These are phyloP conservation scores for Aspergillus fructus DNA, from an alignment of 2,329 filamentous ascomycete species.

Conservation along the genomic window DNA sequence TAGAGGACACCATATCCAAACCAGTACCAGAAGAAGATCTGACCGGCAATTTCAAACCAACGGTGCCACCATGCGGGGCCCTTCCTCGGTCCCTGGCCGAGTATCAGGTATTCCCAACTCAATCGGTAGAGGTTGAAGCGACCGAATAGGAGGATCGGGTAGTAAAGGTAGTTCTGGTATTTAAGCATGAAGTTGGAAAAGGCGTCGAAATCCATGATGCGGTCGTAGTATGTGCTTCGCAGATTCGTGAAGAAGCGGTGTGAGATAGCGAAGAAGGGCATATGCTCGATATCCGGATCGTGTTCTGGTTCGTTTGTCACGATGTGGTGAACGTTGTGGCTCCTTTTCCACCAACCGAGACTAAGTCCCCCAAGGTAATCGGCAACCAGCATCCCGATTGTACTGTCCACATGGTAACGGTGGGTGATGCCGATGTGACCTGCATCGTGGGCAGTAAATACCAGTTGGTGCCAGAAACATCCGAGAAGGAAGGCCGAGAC, in stretches of 20 bases:
- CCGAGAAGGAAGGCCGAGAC: constrained; percentile 74
- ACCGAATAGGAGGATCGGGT: constrained; percentile 74
- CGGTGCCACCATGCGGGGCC: constrained; percentile 82
- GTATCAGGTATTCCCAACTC: constrained; percentile 74
- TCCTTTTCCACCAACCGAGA: constrained; percentile 95
- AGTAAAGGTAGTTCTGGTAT: constrained; percentile 81
- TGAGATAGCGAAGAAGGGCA: constrained; percentile 84
- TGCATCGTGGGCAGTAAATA: constrained; percentile 91
- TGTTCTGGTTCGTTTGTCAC: constrained; percentile 94
- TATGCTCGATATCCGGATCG: constrained; percentile 90
- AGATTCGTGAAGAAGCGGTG: constrained; percentile 75
- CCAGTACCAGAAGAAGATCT: constrained; percentile 81
- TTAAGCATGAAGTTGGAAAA: constrained; percentile 68
- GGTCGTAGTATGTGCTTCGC: constrained; percentile 79
- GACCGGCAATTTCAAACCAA: constrained; percentile 73
- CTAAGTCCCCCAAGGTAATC: constrained; percentile 88
- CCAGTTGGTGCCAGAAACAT: constrained; percentile 87
- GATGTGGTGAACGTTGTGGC: constrained; percentile 95
- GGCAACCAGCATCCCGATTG: constrained; percentile 86
- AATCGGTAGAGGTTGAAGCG: constrained; percentile 85
- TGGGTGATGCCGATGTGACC: constrained; percentile 98
- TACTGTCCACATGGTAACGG: constrained; percentile 75
- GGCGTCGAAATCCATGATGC: constrained; percentile 73
- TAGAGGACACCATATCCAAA: constrained; percentile 83
- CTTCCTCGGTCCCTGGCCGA: constrained; percentile 68